These are phyloP conservation scores for Hemisphaericaspora xylanilytica DNA, from an alignment of 1,139 yeast genomes.

Conservation along the genomic window DNA sequence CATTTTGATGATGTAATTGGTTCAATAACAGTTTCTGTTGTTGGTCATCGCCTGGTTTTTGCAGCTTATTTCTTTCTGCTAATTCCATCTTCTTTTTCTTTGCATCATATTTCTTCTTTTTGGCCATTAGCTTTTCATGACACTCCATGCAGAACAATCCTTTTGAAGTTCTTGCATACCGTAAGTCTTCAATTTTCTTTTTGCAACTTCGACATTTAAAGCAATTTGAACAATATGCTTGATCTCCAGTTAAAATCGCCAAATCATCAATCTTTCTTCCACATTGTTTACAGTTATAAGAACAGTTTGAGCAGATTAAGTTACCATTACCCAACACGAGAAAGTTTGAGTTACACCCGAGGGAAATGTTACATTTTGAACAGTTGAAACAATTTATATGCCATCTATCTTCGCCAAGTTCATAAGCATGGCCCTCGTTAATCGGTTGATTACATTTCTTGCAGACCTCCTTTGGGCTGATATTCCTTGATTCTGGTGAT, in stretches of 20 bases:
- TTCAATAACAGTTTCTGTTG: not conserved
- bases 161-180: constrained; percentile 91
- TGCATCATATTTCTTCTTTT: constrained; percentile 54
- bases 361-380: constrained; percentile 70
- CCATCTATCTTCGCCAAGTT: constrained; percentile 91
- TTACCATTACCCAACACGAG: constrained; percentile 91
- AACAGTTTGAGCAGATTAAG: constrained; percentile 85
- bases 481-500: constrained; percentile 11
- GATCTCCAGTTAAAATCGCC: constrained; percentile 95
- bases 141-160: constrained; percentile 94
- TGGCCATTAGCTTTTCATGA: constrained; percentile 78
- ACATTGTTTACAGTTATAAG: constrained; percentile 86
- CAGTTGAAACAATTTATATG: constrained; percentile 91
- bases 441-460: constrained; percentile 49
- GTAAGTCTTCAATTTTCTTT: constrained; percentile 79
- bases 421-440: constrained; percentile 77
- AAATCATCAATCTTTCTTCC: constrained; percentile 87
- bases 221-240: constrained; percentile 90
- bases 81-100: constrained; percentile 36
- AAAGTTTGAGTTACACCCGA: constrained; percentile 88
- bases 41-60: constrained; percentile 1
- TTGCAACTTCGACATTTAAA: constrained; percentile 91
- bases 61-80: constrained; percentile 11
- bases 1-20: constrained; percentile 7
- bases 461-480: constrained; percentile 28